Percentiles rank a stretch among this genome's conserved stretches.
Conservation (phyloP, 352 stramenopile genomes). For the Pilasporangium apinafurcum region DNA sequence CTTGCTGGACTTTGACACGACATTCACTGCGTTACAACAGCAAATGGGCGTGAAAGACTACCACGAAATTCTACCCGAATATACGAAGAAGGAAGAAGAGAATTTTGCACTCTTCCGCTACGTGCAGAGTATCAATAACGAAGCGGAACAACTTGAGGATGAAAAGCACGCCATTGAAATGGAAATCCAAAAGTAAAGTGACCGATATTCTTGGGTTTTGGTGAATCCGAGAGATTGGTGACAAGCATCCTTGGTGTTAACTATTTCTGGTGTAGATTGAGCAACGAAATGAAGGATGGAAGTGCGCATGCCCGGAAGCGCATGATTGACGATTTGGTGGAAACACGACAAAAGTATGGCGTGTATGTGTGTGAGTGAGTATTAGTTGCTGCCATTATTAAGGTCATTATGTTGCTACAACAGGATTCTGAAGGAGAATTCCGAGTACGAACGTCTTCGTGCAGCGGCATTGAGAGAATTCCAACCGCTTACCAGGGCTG, state of each 20-base stretch:
- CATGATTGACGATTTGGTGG: conserved; percentile 67
- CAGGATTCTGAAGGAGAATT: conserved; percentile 75
- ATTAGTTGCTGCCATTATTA: too few species aligned
- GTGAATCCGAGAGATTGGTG: background rate
- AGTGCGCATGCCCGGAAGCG: conserved; percentile 59
- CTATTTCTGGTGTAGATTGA: conserved; percentile 18
- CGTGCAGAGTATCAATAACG: conserved; percentile 74
- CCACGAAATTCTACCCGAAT: conserved; percentile 47
- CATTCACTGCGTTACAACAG: conserved; percentile 49
- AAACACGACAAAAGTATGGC: conserved; percentile 56
- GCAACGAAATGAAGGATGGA: conserved; percentile 57
- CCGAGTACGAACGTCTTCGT: conserved; percentile 61
- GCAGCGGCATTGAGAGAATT: conserved; percentile 58
- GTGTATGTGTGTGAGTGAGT: background rate
- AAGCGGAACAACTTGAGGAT: conserved; percentile 79
- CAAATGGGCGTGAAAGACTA: conserved; percentile 64
- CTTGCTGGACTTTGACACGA: conserved; percentile 68
- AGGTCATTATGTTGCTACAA: too few species aligned
- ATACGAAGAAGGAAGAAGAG: conserved; percentile 70
- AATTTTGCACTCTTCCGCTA: conserved; percentile 80
- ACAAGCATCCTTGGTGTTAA: background rate
- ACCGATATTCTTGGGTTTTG: background rate
- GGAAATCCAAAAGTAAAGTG: conserved; percentile 50
- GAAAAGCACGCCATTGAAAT: conserved; percentile 50
- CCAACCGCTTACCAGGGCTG: conserved; percentile 56